Evolutionary conservation across 352 stramenopile species (phyloP), one percentile per base, ranked within the genome.

Genomic region (Achlya hypogyna): DNA sequence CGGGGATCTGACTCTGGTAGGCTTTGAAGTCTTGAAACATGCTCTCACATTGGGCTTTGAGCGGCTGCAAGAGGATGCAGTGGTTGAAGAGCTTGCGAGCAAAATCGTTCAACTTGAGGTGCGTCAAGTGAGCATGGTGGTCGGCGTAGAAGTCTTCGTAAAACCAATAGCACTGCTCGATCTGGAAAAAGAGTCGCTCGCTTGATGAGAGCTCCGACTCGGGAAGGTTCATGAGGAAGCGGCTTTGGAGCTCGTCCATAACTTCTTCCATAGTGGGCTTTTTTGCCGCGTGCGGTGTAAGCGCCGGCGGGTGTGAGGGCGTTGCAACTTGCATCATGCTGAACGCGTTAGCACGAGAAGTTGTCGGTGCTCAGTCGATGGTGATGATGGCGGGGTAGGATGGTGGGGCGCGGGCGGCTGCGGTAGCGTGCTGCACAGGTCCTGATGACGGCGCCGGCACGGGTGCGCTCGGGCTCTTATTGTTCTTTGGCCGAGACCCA

Each of bases 111-210:
- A 98, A 73, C 71, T 96, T 95, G 66, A 97, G 88, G 51, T 97
- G 80, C 62, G 90, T 88, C 59, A 98, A 67, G 69, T 86, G 74
- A 58, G 78, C 74, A 53, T 89, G 78, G 54, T 85, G 75, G 75
- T 98, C 94, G 70, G 91, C 95, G 73, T 97, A 96, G 72, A 97
- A 97, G 75, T 98, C 94, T 71, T 98, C 93, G 76, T 98, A 98
- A 78, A 98, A 98, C 94, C 94, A 98, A 72, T 93, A 98, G 65
- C 91, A 97, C 77, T 98, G 94, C 76, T 98, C 94, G 64, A 98
- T 91, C 78, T 98, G 94, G 78, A 98, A 98, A 76, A 98, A 98
- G 25, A 98, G 92, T n/a, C 93, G 89, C 75, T 97, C 88, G 65
- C 82, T 89, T 20, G 87, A 96, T 14, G 75, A 73, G 49, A 98